Base-by-base conservation (phyloP, 129 eudicot species). In the Logfia minima region DNA sequence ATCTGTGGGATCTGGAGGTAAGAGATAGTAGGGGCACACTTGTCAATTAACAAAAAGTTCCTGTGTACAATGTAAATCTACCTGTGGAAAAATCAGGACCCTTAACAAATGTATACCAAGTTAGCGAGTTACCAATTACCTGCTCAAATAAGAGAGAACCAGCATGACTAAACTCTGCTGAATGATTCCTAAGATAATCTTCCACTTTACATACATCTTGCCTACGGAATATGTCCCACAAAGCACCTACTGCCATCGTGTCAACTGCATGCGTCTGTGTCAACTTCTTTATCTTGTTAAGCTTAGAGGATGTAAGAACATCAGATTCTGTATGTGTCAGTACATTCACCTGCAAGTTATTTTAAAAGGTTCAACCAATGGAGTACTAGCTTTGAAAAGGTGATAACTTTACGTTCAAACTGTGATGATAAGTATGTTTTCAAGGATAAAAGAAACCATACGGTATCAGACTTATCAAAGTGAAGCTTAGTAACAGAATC, bases 401-500 rank as follows among this genome's bases (percentile, higher is more conserved):
- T 41, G 19, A 71, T 18, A 52, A 71, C 63, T 71, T 67, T 55
- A 52, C 21, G 31, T 32, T 32, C 28, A 70, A 70, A 70, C 1
- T 5, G 31, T 22, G 73, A 37, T 37, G 2, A 68, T 10, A 13
- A 41, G 31, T 68, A 68, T 19, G 59, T 17, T 60, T 17, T 58
- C 26, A 32, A 51, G 18, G 48, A 14, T 22, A 66, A 76, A 31
- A 48, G 21, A 66, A 74, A 62, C 64, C 82, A 23, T 83, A 88
- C 90, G 43, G 90, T 86, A 76, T 88, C 92, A n/a, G 92, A 79
- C 79, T 83, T 71, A 28, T 88, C 86, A 81, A 76, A 80, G 24
- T 85, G 92, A 78, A 88, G 88, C 68, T 85, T 88, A 17, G 92
- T 85, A 24, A 83, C 85, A 60, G 90, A 88, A 62, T 88, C 69